Base-by-base conservation (phyloP, 371 early-diverging fungal species). In the Syncephalastrum monosporum region DNA sequence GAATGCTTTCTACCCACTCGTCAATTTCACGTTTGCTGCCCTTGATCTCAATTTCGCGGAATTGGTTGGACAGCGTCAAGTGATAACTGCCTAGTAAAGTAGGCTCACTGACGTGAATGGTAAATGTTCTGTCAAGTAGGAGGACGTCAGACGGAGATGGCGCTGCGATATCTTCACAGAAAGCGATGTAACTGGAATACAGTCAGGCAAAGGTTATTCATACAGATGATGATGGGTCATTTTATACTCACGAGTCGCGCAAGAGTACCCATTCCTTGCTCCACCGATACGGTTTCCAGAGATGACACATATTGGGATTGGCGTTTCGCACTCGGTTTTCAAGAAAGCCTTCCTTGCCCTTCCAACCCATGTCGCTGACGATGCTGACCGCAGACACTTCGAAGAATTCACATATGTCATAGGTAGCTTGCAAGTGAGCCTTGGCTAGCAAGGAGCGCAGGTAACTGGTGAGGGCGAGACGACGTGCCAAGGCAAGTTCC, bases 281-380 rank as follows among this genome's bases (percentile, higher is more conserved):
- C 90, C 90, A 90, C 2, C 68, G 54, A 48, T 71, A 65, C 7
- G 68, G 67, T 33, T 59, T 57, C 33, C 65, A 48, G 15, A 63
- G 55, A 21, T 75, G 70, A 48, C 83, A 83, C 8, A 82, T 41
- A 5, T 71, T 55, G 1, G 71, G 65, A 5, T 63, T 60, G 4
- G 72, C 75, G 55, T 79, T 80, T 19, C 79, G 74, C 27, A 82
- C 65, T 45, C 78, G 81, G 45, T 81, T 77, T 12, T 87, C 84
- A 58, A 92, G 61, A 57, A 82, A 84, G 5, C 88, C 90, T 61
- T 93, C 93, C 59, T 90, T 91, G 38, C 91, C 91, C 59, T 93
- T 93, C 91, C 91, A 91, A 0, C 92, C 91, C 79, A 89, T 85
- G 53, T 87, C 89, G 27, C 78, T 83, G 5, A 81, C 77, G 52